Percentiles rank a stretch among this genome's conserved stretches.
These are phyloP conservation scores for Aquilaria malaccensis DNA, from an alignment of 345 rosid genomes.

Conservation along the genomic window DNA sequence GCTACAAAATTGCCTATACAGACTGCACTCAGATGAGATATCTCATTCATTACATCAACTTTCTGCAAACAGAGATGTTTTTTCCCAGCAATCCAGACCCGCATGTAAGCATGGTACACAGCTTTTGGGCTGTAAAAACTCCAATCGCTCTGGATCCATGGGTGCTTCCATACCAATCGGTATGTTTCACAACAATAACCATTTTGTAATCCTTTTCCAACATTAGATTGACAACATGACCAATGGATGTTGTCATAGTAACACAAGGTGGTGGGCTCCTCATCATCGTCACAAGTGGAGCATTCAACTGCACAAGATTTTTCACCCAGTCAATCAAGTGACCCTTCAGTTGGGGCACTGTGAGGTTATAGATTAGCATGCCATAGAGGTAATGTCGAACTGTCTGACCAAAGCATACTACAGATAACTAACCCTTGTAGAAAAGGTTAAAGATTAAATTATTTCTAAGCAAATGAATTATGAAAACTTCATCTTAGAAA, in stretches of 20 bases:
- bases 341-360: background rate
- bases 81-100: background rate
- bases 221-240: constrained; percentile 50
- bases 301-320: constrained; percentile 45
- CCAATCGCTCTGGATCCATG: constrained; percentile 47
- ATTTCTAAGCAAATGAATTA: background rate
- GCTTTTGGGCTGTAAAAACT: constrained; percentile 49
- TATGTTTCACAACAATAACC: constrained; percentile 48
- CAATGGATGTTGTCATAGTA: constrained; percentile 43
- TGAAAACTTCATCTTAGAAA: background rate
- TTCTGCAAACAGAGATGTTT: too few species aligned
- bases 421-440: too few species aligned
- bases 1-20: too few species aligned
- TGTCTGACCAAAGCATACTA: too few species aligned
- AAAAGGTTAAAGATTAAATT: too few species aligned
- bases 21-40: too few species aligned
- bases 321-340: background rate
- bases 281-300: constrained; percentile 52
- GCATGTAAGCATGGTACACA: constrained; percentile 32
- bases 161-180: constrained; percentile 20
- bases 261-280: constrained; percentile 64
- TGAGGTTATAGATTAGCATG: background rate
- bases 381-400: too few species aligned
- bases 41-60: too few species aligned
- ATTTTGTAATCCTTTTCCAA: constrained; percentile 53